Percentiles rank a stretch among this genome's conserved stretches.
Conservation (phyloP, 2,329 filamentous ascomycete genomes). For the Lasiodiplodia hormozganensis region DNA sequence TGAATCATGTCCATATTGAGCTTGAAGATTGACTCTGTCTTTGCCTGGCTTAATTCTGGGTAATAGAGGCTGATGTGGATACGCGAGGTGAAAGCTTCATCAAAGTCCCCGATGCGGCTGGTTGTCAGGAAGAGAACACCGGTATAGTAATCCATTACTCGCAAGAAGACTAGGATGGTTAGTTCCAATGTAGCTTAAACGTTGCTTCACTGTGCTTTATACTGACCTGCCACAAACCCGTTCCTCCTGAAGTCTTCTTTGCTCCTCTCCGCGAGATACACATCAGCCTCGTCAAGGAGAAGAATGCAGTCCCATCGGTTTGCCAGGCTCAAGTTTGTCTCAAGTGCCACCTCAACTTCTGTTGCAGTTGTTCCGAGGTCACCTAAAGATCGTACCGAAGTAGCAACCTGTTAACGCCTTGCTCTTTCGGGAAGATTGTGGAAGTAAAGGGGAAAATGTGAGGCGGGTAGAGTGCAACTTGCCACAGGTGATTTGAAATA, state of each 20-base stretch:
- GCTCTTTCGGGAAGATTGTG: no score
- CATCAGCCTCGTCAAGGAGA: not conserved
- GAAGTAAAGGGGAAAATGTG: no score
- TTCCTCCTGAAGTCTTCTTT: not conserved
- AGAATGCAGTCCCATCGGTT: not conserved
- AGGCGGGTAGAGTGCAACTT: no score
- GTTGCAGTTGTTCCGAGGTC: not conserved
- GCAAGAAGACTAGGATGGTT: conserved; percentile 17
- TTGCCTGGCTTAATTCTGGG: conserved; percentile 40
- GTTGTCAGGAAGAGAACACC: conserved; percentile 46
- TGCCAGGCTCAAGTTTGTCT: not conserved
- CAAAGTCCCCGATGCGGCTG: conserved; percentile 42
- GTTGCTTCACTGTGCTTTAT: fast-evolving
- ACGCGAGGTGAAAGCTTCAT: conserved; percentile 28
- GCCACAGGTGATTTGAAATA: no score
- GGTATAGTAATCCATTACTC: conserved; percentile 19
- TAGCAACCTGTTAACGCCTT: no score
- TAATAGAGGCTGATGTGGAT: conserved; percentile 44
- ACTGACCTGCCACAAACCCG: not conserved
- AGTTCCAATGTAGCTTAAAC: not conserved
- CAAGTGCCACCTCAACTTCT: not conserved
- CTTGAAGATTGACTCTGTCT: not conserved
- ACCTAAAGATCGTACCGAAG: no score
- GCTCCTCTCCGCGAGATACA: not conserved
- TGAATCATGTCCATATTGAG: not conserved